phyloP scores from a whole-genome alignment of 495 filamentous ascomycete genomes.

The Diplogelasinospora grovesii region DNA sequence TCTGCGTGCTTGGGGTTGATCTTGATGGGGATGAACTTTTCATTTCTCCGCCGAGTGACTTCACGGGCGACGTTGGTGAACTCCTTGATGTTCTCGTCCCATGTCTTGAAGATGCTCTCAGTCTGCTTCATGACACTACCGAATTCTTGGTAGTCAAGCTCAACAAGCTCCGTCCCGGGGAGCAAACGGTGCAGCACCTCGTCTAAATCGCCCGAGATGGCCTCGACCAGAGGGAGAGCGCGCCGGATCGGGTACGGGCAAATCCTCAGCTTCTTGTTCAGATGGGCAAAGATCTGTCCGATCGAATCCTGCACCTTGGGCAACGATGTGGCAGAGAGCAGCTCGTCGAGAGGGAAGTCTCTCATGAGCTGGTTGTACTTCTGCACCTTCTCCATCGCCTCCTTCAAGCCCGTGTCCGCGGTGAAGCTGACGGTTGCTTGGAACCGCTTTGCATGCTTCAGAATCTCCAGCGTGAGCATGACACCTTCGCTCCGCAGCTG shows the following conservation, averaged over 20 bases:
- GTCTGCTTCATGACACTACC: conserved; percentile 73
- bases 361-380: conserved; percentile 98
- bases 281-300: conserved; percentile 77
- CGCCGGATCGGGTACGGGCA: conserved; percentile 90
- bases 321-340: conserved; percentile 84
- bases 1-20: conserved; percentile 75
- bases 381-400: conserved; percentile 89
- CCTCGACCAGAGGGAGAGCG: conserved; percentile 89
- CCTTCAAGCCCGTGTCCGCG: conserved; percentile 89
- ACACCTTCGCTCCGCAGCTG: conserved; percentile 87
- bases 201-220: conserved; percentile 93
- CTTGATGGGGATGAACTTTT: conserved; percentile 98
- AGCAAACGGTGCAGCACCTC: conserved; percentile 76
- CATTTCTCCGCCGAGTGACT: conserved; percentile 79
- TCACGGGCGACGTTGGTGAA: conserved; percentile 96
- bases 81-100: conserved; percentile 94
- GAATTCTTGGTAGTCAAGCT: conserved; percentile 88
- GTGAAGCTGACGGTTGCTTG: conserved; percentile 94
- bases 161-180: conserved; percentile 79
- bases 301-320: conserved; percentile 88
- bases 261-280: conserved; percentile 94
- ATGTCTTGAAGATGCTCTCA: conserved; percentile 78
- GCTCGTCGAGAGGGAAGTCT: conserved; percentile 92
- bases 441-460: conserved; percentile 93
- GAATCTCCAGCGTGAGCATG: conserved; percentile 81